A percentile compares a stretch with the other conserved stretches of the same genome.
Evolutionary conservation across 2,329 filamentous ascomycete species (phyloP).

Genomic region (Sclerotinia subarctica): DNA sequence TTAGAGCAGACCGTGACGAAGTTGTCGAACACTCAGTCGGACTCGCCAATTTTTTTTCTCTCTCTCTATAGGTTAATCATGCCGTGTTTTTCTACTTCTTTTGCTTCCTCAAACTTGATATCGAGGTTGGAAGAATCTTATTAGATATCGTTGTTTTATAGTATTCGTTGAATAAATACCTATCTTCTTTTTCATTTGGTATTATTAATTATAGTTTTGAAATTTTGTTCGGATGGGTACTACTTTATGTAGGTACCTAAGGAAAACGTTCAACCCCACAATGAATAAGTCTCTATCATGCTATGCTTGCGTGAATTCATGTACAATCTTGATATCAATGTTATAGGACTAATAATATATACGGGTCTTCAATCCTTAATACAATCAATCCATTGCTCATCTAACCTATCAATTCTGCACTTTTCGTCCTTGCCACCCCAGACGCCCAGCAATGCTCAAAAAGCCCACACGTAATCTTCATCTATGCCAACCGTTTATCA

Average conservation of each 20-base stretch:
- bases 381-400: neutral
- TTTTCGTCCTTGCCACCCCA: neutral
- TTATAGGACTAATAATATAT: neutral
- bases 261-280: no score
- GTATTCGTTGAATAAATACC: no score
- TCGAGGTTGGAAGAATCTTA: neutral
- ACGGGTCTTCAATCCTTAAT: neutral
- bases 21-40: neutral
- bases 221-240: no score
- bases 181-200: no score
- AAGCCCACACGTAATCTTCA: neutral
- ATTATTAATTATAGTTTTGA: no score
- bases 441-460: neutral
- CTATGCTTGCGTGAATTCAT: neutral
- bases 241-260: no score
- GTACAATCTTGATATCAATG: no score
- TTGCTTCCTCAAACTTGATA: neutral
- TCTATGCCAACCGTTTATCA: constrained; percentile 32
- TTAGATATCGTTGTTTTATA: no score
- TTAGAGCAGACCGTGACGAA: neutral
- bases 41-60: no score
- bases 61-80: no score
- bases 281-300: neutral
- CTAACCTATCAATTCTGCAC: neutral
- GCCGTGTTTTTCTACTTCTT: no score